phyloP scores from a whole-genome alignment of 225 moss, liverwort and hornwort species.

The Physcomitrellopsis africana region DNA sequence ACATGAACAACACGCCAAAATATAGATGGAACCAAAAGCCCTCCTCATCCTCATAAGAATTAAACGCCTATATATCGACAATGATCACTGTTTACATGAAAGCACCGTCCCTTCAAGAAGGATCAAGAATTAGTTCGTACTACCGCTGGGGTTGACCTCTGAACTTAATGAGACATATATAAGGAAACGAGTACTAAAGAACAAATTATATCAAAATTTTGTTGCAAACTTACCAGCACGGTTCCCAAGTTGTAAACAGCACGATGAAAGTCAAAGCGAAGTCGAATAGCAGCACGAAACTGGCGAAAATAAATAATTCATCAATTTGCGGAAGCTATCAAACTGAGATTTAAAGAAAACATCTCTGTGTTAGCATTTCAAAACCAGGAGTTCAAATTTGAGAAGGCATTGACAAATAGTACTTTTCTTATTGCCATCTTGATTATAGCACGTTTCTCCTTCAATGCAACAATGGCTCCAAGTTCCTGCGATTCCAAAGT shows the following conservation, averaged over 20 bases:
- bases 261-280: conserved; percentile 98
- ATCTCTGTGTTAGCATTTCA: background rate
- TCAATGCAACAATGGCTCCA: conserved; percentile 88
- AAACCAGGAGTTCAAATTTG: conserved; percentile 28
- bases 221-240: conserved; percentile 72
- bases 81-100: background rate
- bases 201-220: conserved; percentile 7
- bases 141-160: conserved; percentile 9
- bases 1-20: conserved; percentile 13
- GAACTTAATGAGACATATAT: conserved; percentile 20
- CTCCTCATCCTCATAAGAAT: background rate
- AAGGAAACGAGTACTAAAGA: background rate
- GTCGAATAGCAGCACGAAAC: conserved; percentile 94
- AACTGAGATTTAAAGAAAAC: conserved; percentile 15
- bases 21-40: conserved; percentile 4
- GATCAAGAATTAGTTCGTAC: background rate
- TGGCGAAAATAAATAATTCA: conserved; percentile 37
- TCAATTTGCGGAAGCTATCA: conserved; percentile 21
- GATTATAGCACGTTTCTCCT: conserved; percentile 89
- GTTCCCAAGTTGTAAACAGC: conserved; percentile 99
- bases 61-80: background rate
- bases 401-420: conserved; percentile 18
- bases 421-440: conserved; percentile 98
- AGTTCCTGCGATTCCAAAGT: conserved; percentile 70
- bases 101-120: no score